Evolutionary conservation across 495 filamentous ascomycete species (phyloP), one percentile per base, ranked within the genome.

Genomic region (Niebla homalea): DNA sequence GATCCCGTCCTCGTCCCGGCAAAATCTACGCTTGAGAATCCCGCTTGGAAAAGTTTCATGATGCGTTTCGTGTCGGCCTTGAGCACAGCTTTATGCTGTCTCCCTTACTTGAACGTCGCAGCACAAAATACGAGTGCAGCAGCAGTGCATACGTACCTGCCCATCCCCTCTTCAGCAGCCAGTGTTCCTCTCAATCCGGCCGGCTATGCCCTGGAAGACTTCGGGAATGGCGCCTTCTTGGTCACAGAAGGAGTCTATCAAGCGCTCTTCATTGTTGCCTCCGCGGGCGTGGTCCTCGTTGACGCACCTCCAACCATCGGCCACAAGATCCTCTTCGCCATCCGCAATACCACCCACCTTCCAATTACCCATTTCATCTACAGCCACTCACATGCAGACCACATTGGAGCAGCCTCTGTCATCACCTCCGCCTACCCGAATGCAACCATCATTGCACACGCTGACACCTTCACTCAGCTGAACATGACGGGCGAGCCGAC

Each of bases 251-350:
- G 59, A 18, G 32, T 23, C 12, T 69, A 68, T 48, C 60, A 67
- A 49, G 53, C 56, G 7, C 19, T 66, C 15, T 67, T 70, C 48
- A 47, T 69, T 16, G 64, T 69, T 25, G 56, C 65, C 3, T 53
- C 52, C 16, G 29, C 59, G 32, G 57, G 67, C 15, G 68, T 71
- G 6, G 58, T 71, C 16, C 61, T 66, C 7, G 60, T 71, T 38
- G 68, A 71, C 48, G 48, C 50, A n/a, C 66, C 68, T 11, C 68
- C 66, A 19, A 65, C 65, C 11, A 62, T 64, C 36, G 67, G 68
- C 26, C 52, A 53, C 37, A 65, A 64, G 8, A 37, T 70, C 35
- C 43, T 64, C 21, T 56, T 48, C 16, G 66, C 64, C 10, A 68
- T 70, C 42, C 55, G 62, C 14, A 67, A 60, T 43, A 54, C 60